Percentiles rank a stretch among this genome's conserved stretches.
Evolutionary conservation across 495 filamentous ascomycete species (phyloP).

Genomic region (Talaromyces adpressus): DNA sequence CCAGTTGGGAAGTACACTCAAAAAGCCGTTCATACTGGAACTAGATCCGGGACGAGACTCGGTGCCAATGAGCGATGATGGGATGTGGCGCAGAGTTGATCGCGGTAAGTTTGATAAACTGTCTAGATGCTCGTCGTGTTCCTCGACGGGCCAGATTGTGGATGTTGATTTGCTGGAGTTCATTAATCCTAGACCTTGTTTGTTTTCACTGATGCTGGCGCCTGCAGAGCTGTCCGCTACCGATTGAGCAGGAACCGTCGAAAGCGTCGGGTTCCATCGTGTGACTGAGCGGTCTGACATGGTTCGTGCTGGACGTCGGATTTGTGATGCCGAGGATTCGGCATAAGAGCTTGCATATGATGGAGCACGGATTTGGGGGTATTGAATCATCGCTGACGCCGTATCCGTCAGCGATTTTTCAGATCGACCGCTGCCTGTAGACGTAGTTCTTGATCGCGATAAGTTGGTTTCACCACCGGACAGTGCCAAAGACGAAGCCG

Average conservation of each 20-base stretch:
- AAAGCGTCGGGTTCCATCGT: slow-evolving; percentile 69
- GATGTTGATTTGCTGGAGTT: slow-evolving; percentile 24
- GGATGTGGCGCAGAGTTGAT: slow-evolving; percentile 17
- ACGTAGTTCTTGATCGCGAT: slow-evolving; percentile 32
- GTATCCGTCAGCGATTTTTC: slow-evolving; percentile 17
- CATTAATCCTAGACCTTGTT: slow-evolving; percentile 9
- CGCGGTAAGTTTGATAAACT: slow-evolving; percentile 34
- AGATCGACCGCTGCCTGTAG: slow-evolving; percentile 29
- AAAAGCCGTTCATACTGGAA: slow-evolving; percentile 46
- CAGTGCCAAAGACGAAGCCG: slow-evolving; percentile 20
- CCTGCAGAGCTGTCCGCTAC: background rate
- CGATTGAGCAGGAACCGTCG: slow-evolving; percentile 56
- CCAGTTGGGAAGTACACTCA: slow-evolving; percentile 45
- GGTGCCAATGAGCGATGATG: slow-evolving; percentile 3
- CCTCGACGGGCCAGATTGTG: slow-evolving; percentile 41
- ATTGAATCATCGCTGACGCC: slow-evolving; percentile 27
- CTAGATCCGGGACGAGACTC: slow-evolving; percentile 23
- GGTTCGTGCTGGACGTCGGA: slow-evolving; percentile 19
- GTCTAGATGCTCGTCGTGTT: slow-evolving; percentile 33
- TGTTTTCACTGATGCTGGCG: slow-evolving; percentile 11
- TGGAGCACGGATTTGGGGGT: slow-evolving; percentile 39
- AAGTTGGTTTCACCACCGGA: slow-evolving; percentile 18
- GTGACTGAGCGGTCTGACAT: slow-evolving; percentile 31
- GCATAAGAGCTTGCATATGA: slow-evolving; percentile 42
- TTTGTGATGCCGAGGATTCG: slow-evolving; percentile 26